These are phyloP conservation scores for Cairneyella variabilis DNA, from an alignment of 495 filamentous ascomycete species.

Conservation along the genomic window DNA sequence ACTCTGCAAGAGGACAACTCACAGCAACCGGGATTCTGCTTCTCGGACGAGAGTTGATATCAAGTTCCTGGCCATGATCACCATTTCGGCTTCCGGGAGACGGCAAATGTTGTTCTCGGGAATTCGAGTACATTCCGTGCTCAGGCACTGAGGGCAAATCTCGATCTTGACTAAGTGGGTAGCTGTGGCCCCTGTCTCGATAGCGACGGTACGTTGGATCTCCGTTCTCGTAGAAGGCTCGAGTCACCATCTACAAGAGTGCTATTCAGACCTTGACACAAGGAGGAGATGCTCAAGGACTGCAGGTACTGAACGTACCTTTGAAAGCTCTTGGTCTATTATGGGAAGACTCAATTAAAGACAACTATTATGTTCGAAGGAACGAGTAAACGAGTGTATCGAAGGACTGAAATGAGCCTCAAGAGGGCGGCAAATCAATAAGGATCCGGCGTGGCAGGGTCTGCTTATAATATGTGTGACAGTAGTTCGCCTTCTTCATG, in stretches of 20 bases:
- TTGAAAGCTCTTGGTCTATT: too few species aligned
- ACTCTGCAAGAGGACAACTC: slow-evolving; percentile 36
- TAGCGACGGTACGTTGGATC: neutral
- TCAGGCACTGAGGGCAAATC: slow-evolving; percentile 11
- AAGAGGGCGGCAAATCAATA: slow-evolving; percentile 5
- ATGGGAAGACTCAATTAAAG: too few species aligned
- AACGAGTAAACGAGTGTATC: too few species aligned
- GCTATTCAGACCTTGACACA: too few species aligned
- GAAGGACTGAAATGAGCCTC: neutral
- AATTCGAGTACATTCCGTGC: neutral
- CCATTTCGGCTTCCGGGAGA: slow-evolving; percentile 13
- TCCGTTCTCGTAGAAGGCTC: neutral
- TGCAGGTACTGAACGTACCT: too few species aligned
- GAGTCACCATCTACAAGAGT: neutral
- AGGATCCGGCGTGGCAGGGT: slow-evolving; percentile 6
- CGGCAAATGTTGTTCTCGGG: slow-evolving; percentile 6
- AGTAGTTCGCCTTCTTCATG: slow-evolving; percentile 4
- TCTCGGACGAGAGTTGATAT: slow-evolving; percentile 28
- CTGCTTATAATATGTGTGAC: slow-evolving; percentile 14
- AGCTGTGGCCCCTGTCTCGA: slow-evolving; percentile 3
- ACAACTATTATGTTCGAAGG: too few species aligned
- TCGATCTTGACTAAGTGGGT: slow-evolving; percentile 21
- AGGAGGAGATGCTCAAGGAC: too few species aligned
- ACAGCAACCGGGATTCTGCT: slow-evolving; percentile 69
- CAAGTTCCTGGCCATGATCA: slow-evolving; percentile 18